Evolutionary conservation across 1,284 basidiomycete genomes (phyloP).

Genomic region (Crucibulum cyathiforme): DNA sequence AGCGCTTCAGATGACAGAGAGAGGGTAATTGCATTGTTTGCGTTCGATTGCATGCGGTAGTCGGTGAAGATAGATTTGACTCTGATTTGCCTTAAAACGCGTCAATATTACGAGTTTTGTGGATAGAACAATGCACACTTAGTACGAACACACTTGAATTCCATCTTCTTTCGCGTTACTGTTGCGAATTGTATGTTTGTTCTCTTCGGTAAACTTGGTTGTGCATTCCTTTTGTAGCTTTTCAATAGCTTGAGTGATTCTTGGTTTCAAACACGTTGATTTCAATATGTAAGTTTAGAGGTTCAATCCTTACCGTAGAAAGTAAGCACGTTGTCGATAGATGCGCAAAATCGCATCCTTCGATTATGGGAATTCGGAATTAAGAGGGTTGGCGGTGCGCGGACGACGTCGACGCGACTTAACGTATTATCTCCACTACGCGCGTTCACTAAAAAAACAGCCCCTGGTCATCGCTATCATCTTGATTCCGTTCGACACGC

Average conservation of each 20-base stretch:
- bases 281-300: no score
- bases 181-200: conserved; percentile 85
- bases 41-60: conserved; percentile 89
- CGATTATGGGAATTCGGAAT: no score
- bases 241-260: conserved; percentile 44
- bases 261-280: conserved; percentile 14
- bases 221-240: conserved; percentile 85
- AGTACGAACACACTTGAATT: conserved; percentile 95
- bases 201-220: conserved; percentile 77
- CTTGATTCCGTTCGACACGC: no score
- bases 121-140: conserved; percentile 39
- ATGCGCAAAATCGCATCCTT: conserved; percentile 39
- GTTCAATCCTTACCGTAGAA: conserved; percentile 34
- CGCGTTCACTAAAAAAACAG: not conserved
- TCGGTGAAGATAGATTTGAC: conserved; percentile 77
- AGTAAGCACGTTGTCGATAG: conserved; percentile 33
- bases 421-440: not conserved
- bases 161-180: conserved; percentile 82
- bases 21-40: conserved; percentile 83
- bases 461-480: no score
- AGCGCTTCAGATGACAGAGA: conserved; percentile 77
- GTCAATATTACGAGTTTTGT: not conserved
- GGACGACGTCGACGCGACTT: not conserved
- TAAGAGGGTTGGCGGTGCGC: no score
- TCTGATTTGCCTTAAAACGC: conserved; percentile 57